Evolutionary conservation across 2,329 filamentous ascomycete species (phyloP), one percentile per base, ranked within the genome.

Genomic region (Fusarium redolens): DNA sequence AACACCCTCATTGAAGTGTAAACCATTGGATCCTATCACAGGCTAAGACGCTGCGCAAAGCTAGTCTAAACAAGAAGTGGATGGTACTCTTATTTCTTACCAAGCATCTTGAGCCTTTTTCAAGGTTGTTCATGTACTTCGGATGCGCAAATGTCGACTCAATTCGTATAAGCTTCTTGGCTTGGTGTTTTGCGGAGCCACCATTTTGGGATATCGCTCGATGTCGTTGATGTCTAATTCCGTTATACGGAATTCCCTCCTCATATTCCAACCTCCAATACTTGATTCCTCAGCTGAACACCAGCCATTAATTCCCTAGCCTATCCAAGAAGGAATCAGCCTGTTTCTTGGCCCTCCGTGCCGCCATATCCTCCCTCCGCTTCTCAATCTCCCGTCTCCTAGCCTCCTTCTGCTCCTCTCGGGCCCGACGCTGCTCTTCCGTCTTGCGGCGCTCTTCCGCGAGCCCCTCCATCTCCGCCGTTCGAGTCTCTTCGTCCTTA

Each of bases 391-490:
- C 88, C 74, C 83, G 84, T 75, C 86, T 87, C 78, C 91, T 85
- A 75, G 85, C 86, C 74, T 88, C 88, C 79, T 86, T 88, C 77
- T 87, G 87, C 72, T 87, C 87, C 74, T 89, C 86, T 69, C 86
- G 84, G 74, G 86, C 86, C 68, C 82, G 76, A 65, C 92, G 85
- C 75, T 88, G 87, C 60, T 85, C 84, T 81, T 95, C 92, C 57
- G 93, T 96, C 78, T 90, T 88, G 69, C 85, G 82, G 65, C 93
- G 86, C 80, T 94, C 91, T 75, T 86, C 85, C 71, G 90, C 88
- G 61, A 98, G 84, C 48, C 86, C 88, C 73, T 89, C 87, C 93
- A 98, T 97, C 86, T 98, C 93, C 54, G 77, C 77, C 77, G 83
- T 82, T 78, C 91, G 86, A 72, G 86, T 85, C 73, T 88, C 90